Percentiles rank a stretch among this genome's conserved stretches.
These are phyloP conservation scores for Chlamydomonas eustigma DNA, from an alignment of 139 green algal species.

Conservation along the genomic window DNA sequence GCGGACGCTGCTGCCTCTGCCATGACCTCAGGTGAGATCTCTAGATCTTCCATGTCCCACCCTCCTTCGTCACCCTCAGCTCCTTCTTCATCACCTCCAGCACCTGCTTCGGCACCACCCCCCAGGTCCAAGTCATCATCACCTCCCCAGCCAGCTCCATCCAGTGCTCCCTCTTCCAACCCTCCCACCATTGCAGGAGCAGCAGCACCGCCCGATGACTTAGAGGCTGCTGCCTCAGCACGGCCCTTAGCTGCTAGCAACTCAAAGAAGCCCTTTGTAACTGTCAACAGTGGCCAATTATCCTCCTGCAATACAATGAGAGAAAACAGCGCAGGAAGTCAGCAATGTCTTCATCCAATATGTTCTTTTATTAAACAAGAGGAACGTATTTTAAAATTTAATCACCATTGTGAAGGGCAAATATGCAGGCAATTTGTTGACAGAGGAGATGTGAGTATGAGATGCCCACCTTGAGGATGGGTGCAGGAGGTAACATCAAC, in stretches of 20 bases:
- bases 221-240: constrained; percentile 18
- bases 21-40: constrained; percentile 65
- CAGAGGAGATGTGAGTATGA: no score
- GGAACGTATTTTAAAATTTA: no score
- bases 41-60: constrained; percentile 97
- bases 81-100: constrained; percentile 46
- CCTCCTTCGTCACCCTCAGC: constrained; percentile 51
- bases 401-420: no score
- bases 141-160: constrained; percentile 68
- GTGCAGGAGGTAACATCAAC: constrained; percentile 46
- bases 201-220: constrained; percentile 10
- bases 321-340: no score
- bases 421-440: no score
- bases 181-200: constrained; percentile 41
- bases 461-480: constrained; percentile 39
- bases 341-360: no score
- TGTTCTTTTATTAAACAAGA: no score
- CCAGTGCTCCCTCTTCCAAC: constrained; percentile 59
- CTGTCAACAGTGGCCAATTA: constrained; percentile 98
- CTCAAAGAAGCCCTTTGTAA: constrained; percentile 97
- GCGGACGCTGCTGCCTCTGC: constrained; percentile 26
- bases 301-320: constrained; percentile 67
- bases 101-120: constrained; percentile 27
- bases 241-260: constrained; percentile 67
- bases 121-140: constrained; percentile 73